Evolutionary conservation across 495 filamentous ascomycete species (phyloP), one percentile per base, ranked within the genome.

Genomic region (Cryomyces minteri): DNA sequence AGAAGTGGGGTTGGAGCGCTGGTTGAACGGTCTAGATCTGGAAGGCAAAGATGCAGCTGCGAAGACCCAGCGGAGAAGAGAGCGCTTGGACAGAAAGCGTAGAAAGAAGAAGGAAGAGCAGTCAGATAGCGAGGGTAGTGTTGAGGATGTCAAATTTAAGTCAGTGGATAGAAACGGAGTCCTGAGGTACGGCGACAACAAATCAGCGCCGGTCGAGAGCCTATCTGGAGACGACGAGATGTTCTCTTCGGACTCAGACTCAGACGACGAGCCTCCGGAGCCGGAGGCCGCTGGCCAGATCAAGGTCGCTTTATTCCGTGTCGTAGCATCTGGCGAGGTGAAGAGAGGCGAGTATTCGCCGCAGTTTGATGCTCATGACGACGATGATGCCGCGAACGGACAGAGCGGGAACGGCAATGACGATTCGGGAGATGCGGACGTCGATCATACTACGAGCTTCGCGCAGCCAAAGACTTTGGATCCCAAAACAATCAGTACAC

Each of bases 371-470:
- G 92, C 88, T 6, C 83, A 95, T 53, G 88, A 95, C 48, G 87
- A 94, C 45, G 87, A 93, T 52, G 85, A 94, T 37, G 69, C 48
- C 8, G 41, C 55, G 32, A 61, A 58, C 40, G 58, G 62, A 12
- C 39, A 32, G 9, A 37, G 30, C 18, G 48, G 68, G 32, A 74
- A 64, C 40, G 71, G 70, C 25, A 1, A 64, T 62, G 41, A 54
- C 54, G 39, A 65, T 14, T 64, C 59, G 18, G 68, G 59, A 38
- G 71, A 73, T 52, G 74, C 69, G 42, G 84, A 95, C 55, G 73
- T 95, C 38, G 92, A 95, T 61, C 90, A 99, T 62, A 96, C 90
- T 39, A 96, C 90, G 28, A 96, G 90, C 57, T 99, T 99, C 62
- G 92, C 92, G 9, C 88, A 96, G 59, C 92, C 90, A 4, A 99